Evolutionary conservation across 2,329 filamentous ascomycete species (phyloP).

Genomic region (Verticillium albo-atrum): DNA sequence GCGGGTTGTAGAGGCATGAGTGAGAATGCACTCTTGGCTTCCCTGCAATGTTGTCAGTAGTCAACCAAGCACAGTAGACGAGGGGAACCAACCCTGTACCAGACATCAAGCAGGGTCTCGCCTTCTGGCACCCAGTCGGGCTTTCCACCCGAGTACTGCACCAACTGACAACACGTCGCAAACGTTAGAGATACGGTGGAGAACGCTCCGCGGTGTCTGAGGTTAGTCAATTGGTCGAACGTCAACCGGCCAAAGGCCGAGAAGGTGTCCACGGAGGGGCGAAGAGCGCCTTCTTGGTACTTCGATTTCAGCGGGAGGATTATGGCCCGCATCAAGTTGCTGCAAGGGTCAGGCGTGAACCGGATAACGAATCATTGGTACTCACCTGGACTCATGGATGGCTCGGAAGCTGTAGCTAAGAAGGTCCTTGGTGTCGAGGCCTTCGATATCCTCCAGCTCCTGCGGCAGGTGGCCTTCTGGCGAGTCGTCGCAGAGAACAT

Average conservation of each 20-base stretch:
- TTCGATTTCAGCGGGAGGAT: conserved; percentile 48
- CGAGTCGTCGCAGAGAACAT: conserved; percentile 86
- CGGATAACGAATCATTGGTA: neutral
- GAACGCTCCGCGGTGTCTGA: conserved; percentile 89
- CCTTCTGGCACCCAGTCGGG: conserved; percentile 10
- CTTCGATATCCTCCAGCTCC: conserved; percentile 67
- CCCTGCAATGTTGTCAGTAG: conserved; percentile 36
- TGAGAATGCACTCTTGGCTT: conserved; percentile 65
- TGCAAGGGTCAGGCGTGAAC: conserved; percentile 24
- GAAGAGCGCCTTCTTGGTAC: conserved; percentile 36
- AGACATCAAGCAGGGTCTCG: conserved; percentile 50
- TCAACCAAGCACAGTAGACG: neutral
- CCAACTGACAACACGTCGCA: conserved; percentile 67
- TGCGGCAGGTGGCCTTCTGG: conserved; percentile 83
- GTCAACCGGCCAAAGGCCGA: conserved; percentile 66
- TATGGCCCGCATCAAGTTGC: conserved; percentile 65
- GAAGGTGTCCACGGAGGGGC: conserved; percentile 52
- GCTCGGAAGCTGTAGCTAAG: conserved; percentile 94
- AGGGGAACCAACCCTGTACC: conserved; percentile 60
- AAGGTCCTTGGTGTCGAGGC: conserved; percentile 78
- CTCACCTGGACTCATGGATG: conserved; percentile 86
- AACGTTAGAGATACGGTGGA: conserved; percentile 91
- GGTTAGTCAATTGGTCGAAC: conserved; percentile 74
- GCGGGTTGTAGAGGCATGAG: conserved; percentile 77
- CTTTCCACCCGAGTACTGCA: conserved; percentile 39